Base-by-base conservation (phyloP, 768 basidiomycete genomes). In the Ephemerocybe angulata region DNA sequence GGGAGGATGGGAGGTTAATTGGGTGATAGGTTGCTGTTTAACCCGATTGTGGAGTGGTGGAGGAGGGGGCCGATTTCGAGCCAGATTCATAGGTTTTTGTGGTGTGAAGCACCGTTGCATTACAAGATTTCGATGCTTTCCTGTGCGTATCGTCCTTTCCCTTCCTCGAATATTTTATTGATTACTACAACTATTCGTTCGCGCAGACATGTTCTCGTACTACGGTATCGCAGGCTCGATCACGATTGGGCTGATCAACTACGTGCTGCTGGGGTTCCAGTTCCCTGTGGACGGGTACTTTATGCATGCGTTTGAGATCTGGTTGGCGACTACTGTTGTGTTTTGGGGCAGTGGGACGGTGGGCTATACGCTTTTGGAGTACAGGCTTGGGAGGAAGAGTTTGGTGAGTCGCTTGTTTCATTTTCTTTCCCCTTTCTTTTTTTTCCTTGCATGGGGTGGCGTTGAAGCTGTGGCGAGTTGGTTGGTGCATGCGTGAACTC, bases 71-170 rank as follows among this genome's bases (percentile, higher is more conserved):
- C 93, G 1, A 83, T 96, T 65, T 87, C 84, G 35, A 69, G 74
- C 47, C 86, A 88, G 65, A 81, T 91, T n/a, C 85, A 85, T 61
- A 74, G 66, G 52, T 91, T 91, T 69, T 65, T 91, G 53, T 91
- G 89, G 89, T 85, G 81, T 1, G 71, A 65, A 4, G 87, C 87
- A 10, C 89, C 89, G 1, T 72, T 89, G 24, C 89, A 91, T 65
- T 91, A 91, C 76, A 91, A 91, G 76, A 76, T 91, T 63, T 84
- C 81, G 54, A 88, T 87, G 84, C 70, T 87, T 73, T 77, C 85
- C 8, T 88, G 82, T 82, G 62, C 56, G 79, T 72, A 13, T 22
- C 54, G 46, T 25, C 55, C 4, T 29, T 54, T 56, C 19, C 35
- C 24, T 33, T 31, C 31, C 43, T 51, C 10, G 48, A 51, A 15